Conservation (phyloP, 352 stramenopile genomes). For the Globisporangium abappressorium region DNA sequence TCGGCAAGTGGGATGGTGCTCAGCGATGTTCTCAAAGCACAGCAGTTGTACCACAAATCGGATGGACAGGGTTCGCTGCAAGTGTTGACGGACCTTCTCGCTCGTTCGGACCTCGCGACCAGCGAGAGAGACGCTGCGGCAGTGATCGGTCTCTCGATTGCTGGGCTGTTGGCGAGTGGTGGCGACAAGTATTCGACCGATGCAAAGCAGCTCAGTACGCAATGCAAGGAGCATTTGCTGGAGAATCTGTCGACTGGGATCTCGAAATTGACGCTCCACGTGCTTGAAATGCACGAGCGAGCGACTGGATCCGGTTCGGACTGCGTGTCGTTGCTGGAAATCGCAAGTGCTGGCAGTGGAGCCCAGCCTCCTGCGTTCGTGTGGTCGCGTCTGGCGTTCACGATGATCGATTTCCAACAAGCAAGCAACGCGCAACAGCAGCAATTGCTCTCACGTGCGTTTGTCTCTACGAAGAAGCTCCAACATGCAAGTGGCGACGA, state of each 20-base stretch:
- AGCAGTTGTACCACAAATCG: slow-evolving; percentile 11
- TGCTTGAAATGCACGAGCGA: slow-evolving; percentile 46
- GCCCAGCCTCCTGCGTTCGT: slow-evolving; percentile 14
- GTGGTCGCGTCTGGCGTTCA: slow-evolving; percentile 30
- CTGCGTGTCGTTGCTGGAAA: slow-evolving; percentile 27
- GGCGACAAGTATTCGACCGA: slow-evolving; percentile 9
- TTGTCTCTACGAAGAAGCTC: background rate
- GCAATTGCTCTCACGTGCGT: background rate
- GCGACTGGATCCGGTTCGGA: slow-evolving; percentile 19
- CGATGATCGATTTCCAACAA: slow-evolving; percentile 36
- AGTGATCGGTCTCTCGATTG: slow-evolving; percentile 35
- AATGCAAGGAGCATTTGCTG: slow-evolving; percentile 35
- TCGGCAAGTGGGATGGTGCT: background rate
- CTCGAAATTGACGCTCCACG: slow-evolving; percentile 18
- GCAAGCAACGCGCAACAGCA: slow-evolving; percentile 6
- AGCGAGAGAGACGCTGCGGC: slow-evolving; percentile 24
- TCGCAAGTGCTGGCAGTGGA: slow-evolving; percentile 20
- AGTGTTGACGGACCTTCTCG: slow-evolving; percentile 5
- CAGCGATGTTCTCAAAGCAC: slow-evolving; percentile 1
- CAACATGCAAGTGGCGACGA: slow-evolving; percentile 16
- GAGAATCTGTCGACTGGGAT: background rate
- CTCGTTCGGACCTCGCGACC: slow-evolving; percentile 3
- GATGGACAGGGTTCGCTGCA: slow-evolving; percentile 5
- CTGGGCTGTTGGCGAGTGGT: slow-evolving; percentile 23
- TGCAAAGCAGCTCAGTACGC: slow-evolving; percentile 14